Conservation (phyloP, 2,329 filamentous ascomycete genomes). For the Coniochaeta sp. region DNA sequence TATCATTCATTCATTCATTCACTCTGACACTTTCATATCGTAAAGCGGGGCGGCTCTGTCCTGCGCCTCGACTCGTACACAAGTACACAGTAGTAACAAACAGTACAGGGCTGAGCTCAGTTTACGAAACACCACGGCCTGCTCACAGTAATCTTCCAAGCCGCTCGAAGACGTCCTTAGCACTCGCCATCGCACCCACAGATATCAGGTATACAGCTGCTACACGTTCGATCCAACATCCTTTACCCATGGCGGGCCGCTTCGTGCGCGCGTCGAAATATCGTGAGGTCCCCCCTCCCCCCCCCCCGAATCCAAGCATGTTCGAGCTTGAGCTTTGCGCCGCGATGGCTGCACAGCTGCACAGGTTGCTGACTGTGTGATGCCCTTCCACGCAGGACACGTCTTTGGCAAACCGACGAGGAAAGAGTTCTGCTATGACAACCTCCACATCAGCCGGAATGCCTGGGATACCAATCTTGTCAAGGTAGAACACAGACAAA, state of each 20-base stretch:
- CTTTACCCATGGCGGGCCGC: slow-evolving; percentile 46
- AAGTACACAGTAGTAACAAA: too few species aligned
- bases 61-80: background rate
- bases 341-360: too few species aligned
- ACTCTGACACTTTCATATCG: too few species aligned
- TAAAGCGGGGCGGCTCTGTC: background rate
- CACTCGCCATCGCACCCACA: background rate
- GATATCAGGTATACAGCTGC: too few species aligned
- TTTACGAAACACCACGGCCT: background rate
- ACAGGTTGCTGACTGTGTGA: slow-evolving; percentile 15
- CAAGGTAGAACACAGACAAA: slow-evolving; percentile 67
- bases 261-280: slow-evolving; percentile 65
- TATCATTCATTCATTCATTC: too few species aligned
- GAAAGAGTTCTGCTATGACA: slow-evolving; percentile 99
- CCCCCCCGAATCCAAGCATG: background rate
- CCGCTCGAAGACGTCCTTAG: background rate
- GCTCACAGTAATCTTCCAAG: background rate
- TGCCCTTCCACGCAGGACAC: slow-evolving; percentile 59
- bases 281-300: slow-evolving; percentile 40
- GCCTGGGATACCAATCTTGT: slow-evolving; percentile 98
- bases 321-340: background rate
- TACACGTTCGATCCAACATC: background rate
- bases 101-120: background rate
- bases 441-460: slow-evolving; percentile 93
- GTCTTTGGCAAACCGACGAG: slow-evolving; percentile 93